Evolutionary conservation across 2,329 filamentous ascomycete genomes (phyloP).

Genomic region (Pseudogymnoascus pannorum): DNA sequence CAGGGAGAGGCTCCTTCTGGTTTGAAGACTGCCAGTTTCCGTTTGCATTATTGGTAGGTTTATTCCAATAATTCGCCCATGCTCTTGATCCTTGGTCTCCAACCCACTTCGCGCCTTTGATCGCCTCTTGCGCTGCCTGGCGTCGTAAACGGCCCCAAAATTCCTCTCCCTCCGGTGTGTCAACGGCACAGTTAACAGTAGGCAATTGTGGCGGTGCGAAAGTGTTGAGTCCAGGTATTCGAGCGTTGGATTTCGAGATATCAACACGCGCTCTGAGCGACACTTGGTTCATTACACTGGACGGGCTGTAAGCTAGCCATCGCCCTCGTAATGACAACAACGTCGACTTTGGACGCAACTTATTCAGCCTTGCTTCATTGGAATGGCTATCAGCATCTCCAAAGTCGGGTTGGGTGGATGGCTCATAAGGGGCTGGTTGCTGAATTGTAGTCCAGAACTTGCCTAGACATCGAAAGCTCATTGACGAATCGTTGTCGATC

Average conservation of each 20-base stretch:
- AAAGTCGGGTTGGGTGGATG: conserved; percentile 15
- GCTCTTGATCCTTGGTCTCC: conserved; percentile 70
- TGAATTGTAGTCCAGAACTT: conserved; percentile 91
- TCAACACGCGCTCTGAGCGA: conserved; percentile 61
- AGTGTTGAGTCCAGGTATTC: conserved; percentile 47
- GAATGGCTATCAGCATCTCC: conserved; percentile 29
- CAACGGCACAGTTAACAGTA: conserved; percentile 57
- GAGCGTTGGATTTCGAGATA: conserved; percentile 45
- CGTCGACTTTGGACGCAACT: conserved; percentile 34
- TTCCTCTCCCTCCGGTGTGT: conserved; percentile 64
- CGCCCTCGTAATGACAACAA: conserved; percentile 63
- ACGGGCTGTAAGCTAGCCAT: conserved; percentile 70
- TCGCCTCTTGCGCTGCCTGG: conserved; percentile 70
- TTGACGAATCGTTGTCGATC: conserved; percentile 35
- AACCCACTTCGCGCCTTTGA: conserved; percentile 68
- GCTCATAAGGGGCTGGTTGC: conserved; percentile 40
- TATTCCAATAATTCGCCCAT: conserved; percentile 76
- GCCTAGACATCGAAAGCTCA: conserved; percentile 60
- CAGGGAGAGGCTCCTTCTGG: conserved; percentile 28
- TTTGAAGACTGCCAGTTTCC: conserved; percentile 14
- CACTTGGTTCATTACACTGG: conserved; percentile 61
- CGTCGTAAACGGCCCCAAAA: conserved; percentile 71
- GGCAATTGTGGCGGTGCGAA: conserved; percentile 65
- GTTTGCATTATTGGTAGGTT: conserved; percentile 35
- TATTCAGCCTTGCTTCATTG: conserved; percentile 32